These are phyloP conservation scores for Pythium volutum DNA, from an alignment of 352 stramenopile species.

Conservation along the genomic window DNA sequence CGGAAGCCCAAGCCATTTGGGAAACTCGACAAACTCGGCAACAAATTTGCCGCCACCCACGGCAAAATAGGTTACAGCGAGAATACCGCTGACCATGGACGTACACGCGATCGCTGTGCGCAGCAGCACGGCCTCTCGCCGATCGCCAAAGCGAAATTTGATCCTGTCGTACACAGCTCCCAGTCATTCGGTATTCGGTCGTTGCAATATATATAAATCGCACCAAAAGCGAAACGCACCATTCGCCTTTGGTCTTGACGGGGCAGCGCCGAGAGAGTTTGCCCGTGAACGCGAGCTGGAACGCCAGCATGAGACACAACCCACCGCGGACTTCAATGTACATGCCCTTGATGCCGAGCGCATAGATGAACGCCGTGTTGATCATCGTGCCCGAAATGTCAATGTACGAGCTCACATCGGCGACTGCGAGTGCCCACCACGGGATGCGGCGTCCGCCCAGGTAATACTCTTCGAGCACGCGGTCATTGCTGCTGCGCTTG, in stretches of 20 bases:
- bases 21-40: conserved; percentile 66
- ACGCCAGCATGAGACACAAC: conserved; percentile 73
- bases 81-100: conserved; percentile 58
- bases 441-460: conserved; percentile 61
- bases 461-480: conserved; percentile 72
- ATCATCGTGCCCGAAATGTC: conserved; percentile 86
- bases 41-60: conserved; percentile 79
- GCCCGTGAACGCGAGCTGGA: conserved; percentile 77
- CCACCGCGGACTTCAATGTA: conserved; percentile 81
- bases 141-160: conserved; percentile 72
- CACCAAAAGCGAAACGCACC: conserved; percentile 27
- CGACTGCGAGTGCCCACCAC: conserved; percentile 70
- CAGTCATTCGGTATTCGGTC: neutral
- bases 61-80: conserved; percentile 76
- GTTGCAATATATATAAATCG: neutral
- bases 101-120: conserved; percentile 69
- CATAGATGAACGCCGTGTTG: conserved; percentile 80
- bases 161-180: conserved; percentile 37
- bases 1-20: conserved; percentile 50
- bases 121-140: conserved; percentile 47
- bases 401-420: conserved; percentile 83
- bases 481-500: conserved; percentile 30
- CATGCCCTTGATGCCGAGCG: conserved; percentile 79
- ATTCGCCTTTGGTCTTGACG: conserved; percentile 78
- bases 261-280: conserved; percentile 71